These are phyloP conservation scores for Fusarium pseudocircinatum DNA, from an alignment of 2,329 filamentous ascomycete genomes.

Conservation along the genomic window DNA sequence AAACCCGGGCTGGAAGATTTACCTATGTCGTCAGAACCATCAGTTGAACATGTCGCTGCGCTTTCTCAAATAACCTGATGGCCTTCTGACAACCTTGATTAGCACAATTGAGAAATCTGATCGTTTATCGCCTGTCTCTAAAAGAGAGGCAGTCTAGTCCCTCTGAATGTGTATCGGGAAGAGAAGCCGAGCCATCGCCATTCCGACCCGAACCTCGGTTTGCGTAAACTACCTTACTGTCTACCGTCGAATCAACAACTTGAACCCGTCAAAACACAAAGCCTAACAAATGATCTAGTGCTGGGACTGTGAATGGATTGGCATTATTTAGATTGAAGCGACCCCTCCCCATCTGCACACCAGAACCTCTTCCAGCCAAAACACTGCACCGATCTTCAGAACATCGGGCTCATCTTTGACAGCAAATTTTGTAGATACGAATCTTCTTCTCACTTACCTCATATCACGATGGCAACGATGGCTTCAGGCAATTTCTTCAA, in stretches of 20 bases:
- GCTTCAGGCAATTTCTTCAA: constrained; percentile 1
- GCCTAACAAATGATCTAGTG: fast-evolving
- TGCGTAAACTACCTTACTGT: background rate
- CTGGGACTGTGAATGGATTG: fast-evolving
- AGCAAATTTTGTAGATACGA: too few relatives aligned
- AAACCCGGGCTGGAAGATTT: background rate
- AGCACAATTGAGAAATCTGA: fast-evolving
- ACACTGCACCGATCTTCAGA: background rate
- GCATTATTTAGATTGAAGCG: background rate
- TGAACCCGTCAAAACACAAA: fast-evolving
- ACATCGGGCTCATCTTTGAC: background rate
- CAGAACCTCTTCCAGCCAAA: background rate
- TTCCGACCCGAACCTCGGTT: background rate
- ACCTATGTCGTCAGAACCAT: background rate
- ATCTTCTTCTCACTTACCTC: fast-evolving
- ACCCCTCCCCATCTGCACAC: background rate
- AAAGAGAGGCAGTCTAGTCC: too few relatives aligned
- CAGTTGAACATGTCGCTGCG: fast-evolving
- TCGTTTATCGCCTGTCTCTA: fast-evolving
- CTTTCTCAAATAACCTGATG: background rate
- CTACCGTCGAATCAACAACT: background rate
- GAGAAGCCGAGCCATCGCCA: background rate
- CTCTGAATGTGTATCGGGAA: background rate
- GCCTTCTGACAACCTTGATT: fast-evolving
- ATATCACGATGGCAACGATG: background rate